A percentile compares a stretch with the other conserved stretches of the same genome.
These are phyloP conservation scores for Phaffomyces opuntiae DNA, from an alignment of 805 yeast genomes.

Conservation along the genomic window DNA sequence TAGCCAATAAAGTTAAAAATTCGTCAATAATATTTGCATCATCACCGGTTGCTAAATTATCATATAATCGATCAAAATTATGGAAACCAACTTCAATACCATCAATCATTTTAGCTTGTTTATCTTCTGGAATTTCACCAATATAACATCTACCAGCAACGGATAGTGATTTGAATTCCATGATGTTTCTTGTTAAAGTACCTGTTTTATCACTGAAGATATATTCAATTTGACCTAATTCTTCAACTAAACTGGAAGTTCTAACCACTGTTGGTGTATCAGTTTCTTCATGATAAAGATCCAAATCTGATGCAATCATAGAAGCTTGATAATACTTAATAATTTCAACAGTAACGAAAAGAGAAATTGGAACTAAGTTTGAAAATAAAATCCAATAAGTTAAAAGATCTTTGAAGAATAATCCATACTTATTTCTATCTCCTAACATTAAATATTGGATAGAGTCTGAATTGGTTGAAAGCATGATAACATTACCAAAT, in stretches of 20 bases:
- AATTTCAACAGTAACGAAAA: conserved; percentile 93
- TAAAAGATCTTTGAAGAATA: conserved; percentile 80
- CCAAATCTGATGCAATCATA: conserved; percentile 90
- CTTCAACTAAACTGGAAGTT: conserved; percentile 94
- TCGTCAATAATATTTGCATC: conserved; percentile 54
- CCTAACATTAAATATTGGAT: conserved; percentile 62
- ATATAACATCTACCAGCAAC: conserved; percentile 90
- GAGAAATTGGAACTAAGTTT: conserved; percentile 93
- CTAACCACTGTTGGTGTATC: conserved; percentile 95
- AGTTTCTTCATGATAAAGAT: conserved; percentile 77
- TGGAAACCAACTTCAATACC: conserved; percentile 79
- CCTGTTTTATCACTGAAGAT: conserved; percentile 98
- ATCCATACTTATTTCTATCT: conserved; percentile 57
- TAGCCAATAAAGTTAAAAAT: conserved; percentile 76
- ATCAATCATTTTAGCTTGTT: conserved; percentile 60
- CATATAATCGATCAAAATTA: conserved; percentile 56
- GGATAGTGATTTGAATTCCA: conserved; percentile 93
- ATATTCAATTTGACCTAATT: conserved; percentile 93
- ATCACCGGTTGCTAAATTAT: conserved; percentile 38
- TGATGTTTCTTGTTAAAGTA: conserved; percentile 88
- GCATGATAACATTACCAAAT: conserved; percentile 76
- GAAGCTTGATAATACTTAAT: conserved; percentile 94
- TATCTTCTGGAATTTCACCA: conserved; percentile 87
- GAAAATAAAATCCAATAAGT: conserved; percentile 97
- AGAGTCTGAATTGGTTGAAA: conserved; percentile 42